Percentiles rank a stretch among this genome's conserved stretches.
phyloP scores from a whole-genome alignment of 2,329 filamentous ascomycete species.

The Xylaria polymorpha region DNA sequence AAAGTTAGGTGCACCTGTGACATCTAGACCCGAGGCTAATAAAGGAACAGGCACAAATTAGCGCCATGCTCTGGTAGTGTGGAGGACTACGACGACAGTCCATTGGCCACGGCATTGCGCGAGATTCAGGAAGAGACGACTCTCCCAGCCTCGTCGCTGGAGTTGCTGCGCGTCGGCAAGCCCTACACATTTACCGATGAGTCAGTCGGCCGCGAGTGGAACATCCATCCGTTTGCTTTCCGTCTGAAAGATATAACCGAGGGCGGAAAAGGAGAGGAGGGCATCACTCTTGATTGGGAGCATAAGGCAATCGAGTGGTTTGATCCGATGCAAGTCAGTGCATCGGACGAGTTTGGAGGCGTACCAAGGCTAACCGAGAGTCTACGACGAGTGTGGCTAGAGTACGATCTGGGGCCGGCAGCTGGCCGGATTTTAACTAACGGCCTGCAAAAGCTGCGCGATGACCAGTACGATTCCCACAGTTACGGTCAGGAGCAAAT shows the following conservation, averaged over 20 bases:
- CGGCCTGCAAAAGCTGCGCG: conserved; percentile 62
- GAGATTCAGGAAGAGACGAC: conserved; percentile 72
- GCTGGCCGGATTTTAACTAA: conserved; percentile 59
- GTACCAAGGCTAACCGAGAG: conserved; percentile 70
- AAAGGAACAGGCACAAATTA: conserved; percentile 60
- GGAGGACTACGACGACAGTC: conserved; percentile 62
- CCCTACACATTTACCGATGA: conserved; percentile 68
- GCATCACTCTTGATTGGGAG: conserved; percentile 70
- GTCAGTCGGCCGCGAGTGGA: conserved; percentile 68
- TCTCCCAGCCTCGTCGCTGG: conserved; percentile 59
- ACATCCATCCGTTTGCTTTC: conserved; percentile 71
- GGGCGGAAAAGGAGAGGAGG: conserved; percentile 55
- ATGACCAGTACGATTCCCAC: conserved; percentile 58
- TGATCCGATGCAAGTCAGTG: conserved; percentile 61
- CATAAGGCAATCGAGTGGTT: conserved; percentile 70
- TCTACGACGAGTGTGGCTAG: conserved; percentile 69
- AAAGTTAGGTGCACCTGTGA: not conserved
- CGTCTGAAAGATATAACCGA: conserved; percentile 56
- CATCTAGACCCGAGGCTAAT: conserved; percentile 8
- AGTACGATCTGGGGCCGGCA: conserved; percentile 59
- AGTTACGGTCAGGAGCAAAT: not conserved
- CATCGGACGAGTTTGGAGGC: conserved; percentile 59
- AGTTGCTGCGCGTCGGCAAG: conserved; percentile 67
- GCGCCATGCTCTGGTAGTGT: conserved; percentile 73
- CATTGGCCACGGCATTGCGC: conserved; percentile 69